Evolutionary conservation across 2,329 filamentous ascomycete species (phyloP), one percentile per base, ranked within the genome.

Genomic region (Ophiostoma australiae): DNA sequence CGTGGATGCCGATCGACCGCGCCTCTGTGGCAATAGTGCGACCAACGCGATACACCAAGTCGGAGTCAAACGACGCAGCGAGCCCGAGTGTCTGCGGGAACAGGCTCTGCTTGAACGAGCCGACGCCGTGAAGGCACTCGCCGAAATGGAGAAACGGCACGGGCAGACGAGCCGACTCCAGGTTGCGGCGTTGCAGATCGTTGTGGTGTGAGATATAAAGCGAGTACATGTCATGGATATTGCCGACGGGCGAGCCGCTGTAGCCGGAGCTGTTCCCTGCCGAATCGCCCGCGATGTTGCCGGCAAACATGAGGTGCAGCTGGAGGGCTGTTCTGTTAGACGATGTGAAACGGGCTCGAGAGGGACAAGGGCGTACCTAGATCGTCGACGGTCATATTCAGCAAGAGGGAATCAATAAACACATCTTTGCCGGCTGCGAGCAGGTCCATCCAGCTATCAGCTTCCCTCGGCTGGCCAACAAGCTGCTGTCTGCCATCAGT

Each of bases 81-180:
- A 70, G 63, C 7, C 69, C 69, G 4, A 70, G 63, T 15, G 35
- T 48, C 33, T 70, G 69, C 7, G 69, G 63, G n/a, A 70, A 70
- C 13, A 70, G n/a, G 41, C 63, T 67, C 13, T 70, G 63, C 33
- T 67, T 31, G 23, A 67, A 67, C 31, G 69, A 70, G n/a, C 69
- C 69, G 15, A 70, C 63, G 63, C 69, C 69, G 35, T 70, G 63
- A 3, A 70, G 69, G 23, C 63, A 70, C 44, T 70, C 69, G 63
- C 69, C 69, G n/a, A 70, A 39, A n/a, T 70, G 63, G 13, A 70
- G 41, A 27, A 70, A 67, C 3, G 69, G 69, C 2, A 67, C 20
- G 44, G 61, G 41, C 10, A 70, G 61, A 11, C 44, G 69, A 6
- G 69, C 27, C 31, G 10, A 39, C 33, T 48, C 52, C 10, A 58